Base-by-base conservation (phyloP, 148 eudicot species). In the Gaultheria prostrata region DNA sequence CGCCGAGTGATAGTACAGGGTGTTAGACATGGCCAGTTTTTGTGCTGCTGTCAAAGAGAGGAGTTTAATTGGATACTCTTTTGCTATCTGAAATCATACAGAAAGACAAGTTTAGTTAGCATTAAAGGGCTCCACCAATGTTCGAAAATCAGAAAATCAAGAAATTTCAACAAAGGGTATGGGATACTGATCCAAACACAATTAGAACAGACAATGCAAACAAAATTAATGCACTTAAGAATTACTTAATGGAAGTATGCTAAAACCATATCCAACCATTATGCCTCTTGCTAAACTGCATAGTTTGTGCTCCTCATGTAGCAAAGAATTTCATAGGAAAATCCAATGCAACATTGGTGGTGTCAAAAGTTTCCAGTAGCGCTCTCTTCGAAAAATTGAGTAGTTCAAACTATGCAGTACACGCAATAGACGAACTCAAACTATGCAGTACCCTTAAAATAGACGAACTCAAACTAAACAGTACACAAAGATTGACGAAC, bases 1-100 rank as follows among this genome's bases (percentile, higher is more conserved):
- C 81, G 82, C 84, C 26, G 90, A 86, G 83, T 80, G 87, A 82
- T 76, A 85, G 79, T 89, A 89, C 51, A 91, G 74, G 78, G 89
- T 85, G 78, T 89, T 89, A 73, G 91, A 89, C 93, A 91, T 91
- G 3, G 49, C 81, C 67, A 74, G 72, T 46, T 39, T 80, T 77
- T 49, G 14, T 48, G 71, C 77, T 75, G 59, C 59, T n/a, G 63
- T 21, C 61, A 51, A n/a, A n/a, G n/a, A n/a, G n/a, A n/a, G n/a
- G n/a, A n/a, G 28, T 32, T 13, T 63, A 48, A 32, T 50, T 0
- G 20, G 45, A 57, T 45, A 15, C 20, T 71, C 83, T 82, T 45
- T 71, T n/a, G 35, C n/a, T 48, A 32, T 26, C 83, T 80, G 49
- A 51, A 20, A 53, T 13, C n/a, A 13, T 24, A 51, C 77, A 53